Evolutionary conservation across 768 basidiomycete species (phyloP), one percentile per base, ranked within the genome.

Genomic region (Leccinum arenicola): DNA sequence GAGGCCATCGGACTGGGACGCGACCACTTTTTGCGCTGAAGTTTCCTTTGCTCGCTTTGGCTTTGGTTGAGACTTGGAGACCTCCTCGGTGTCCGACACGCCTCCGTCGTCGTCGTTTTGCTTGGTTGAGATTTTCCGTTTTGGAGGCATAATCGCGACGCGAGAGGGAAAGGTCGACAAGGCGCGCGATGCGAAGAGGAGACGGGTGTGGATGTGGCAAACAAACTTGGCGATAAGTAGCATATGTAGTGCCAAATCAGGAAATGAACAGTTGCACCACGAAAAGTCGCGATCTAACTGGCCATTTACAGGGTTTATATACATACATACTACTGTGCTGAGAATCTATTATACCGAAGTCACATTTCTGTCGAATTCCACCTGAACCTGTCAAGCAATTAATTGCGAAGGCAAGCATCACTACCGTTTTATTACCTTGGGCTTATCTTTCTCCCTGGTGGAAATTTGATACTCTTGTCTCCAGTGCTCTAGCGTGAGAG

Each of bases 51-150:
- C 33, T 12, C 33, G 67, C 55, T 74, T 77, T 21, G 71, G 40
- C 25, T 33, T 36, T 8, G 65, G 55, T 54, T 60, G 59, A n/a
- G 68, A 62, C 31, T 58, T 65, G 15, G 56, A 70, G 62, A 50
- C 59, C 21, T 51, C 62, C 50, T 77, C 77, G 10, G 61, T 64
- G 2, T 73, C 73, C 6, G 71, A 73, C 36, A 72, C 73, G 40
- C 68, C 63, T 23, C 58, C 65, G 33, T 33, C 33, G 33, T 33
- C 33, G 33, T 33, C 11, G 33, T 5, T 33, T 33, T 33, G 33
- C 33, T 33, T 33, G 1, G 33, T 33, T 33, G 33, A 9, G 69
- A 64, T 54, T 48, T 70, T 70, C 35, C 70, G 69, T 63, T 72
- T 74, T 1, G 70, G 69, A 19, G 72, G 69, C 75, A 76, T 49